These are phyloP conservation scores for Saturnispora diversa DNA, from an alignment of 805 yeast genomes.

Conservation along the genomic window DNA sequence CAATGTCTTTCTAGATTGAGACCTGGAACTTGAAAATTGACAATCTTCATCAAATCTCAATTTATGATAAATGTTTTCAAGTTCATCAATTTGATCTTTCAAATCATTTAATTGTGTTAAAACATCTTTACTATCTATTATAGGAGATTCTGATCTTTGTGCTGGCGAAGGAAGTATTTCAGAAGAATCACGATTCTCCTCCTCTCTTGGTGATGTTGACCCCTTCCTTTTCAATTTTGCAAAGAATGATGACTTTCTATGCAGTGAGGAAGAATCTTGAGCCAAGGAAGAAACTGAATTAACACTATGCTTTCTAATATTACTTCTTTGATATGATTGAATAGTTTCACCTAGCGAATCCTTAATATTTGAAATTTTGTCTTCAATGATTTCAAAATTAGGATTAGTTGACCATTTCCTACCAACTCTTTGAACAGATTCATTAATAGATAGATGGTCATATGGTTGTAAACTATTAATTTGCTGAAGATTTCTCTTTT, in stretches of 20 bases:
- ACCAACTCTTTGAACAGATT: not conserved
- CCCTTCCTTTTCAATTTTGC: constrained; percentile 8
- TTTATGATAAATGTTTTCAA: constrained; percentile 20
- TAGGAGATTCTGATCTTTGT: constrained; percentile 2
- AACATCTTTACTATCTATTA: not conserved
- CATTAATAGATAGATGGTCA: constrained; percentile 2
- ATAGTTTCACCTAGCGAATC: not conserved
- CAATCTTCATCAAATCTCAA: constrained; percentile 19
- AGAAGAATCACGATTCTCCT: not conserved
- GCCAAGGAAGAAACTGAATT: no score
- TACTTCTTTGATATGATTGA: no score
- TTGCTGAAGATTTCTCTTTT: constrained; percentile 21
- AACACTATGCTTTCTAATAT: no score
- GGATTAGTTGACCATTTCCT: constrained; percentile 8
- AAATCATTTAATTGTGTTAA: constrained; percentile 1
- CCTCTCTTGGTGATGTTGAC: not conserved
- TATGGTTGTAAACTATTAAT: not conserved
- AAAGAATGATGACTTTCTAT: constrained; percentile 10
- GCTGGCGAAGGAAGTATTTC: constrained; percentile 1
- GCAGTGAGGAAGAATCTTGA: not conserved
- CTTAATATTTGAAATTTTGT: not conserved
- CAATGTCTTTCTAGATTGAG: constrained; percentile 21
- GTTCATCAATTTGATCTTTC: constrained; percentile 15
- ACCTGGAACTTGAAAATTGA: constrained; percentile 13
- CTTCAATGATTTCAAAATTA: constrained; percentile 2